Evolutionary conservation across 371 early-diverging fungal species (phyloP).

Genomic region (Actinomortierella wolfii): DNA sequence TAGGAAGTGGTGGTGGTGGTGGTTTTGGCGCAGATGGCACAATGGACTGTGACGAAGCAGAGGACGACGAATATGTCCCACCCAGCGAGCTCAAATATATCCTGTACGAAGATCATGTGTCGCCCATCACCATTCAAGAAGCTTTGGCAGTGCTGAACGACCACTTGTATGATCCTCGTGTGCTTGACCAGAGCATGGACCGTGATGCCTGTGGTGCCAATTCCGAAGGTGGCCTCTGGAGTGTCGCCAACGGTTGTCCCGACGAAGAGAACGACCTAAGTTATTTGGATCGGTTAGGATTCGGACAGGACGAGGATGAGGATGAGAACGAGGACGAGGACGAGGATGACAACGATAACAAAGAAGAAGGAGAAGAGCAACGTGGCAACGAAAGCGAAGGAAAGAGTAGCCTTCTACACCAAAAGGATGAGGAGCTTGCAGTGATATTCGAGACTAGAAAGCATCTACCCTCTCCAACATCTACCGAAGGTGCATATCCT

Average conservation of each 20-base stretch:
- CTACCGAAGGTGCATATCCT: too few relatives aligned
- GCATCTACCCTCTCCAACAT: too few relatives aligned
- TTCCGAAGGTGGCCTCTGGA: background rate
- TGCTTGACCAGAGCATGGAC: slow-evolving; percentile 3
- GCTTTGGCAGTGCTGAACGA: slow-evolving; percentile 30
- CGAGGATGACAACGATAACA: background rate
- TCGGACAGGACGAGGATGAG: background rate
- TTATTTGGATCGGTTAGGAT: too few relatives aligned
- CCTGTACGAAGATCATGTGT: slow-evolving; percentile 41
- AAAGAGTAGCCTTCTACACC: too few relatives aligned
- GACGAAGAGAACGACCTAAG: too few relatives aligned
- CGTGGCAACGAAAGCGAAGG: too few relatives aligned
- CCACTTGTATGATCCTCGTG: slow-evolving; percentile 8
- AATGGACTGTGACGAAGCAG: slow-evolving; percentile 7
- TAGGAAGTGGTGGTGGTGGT: background rate
- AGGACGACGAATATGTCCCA: slow-evolving; percentile 30
- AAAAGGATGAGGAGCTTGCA: too few relatives aligned
- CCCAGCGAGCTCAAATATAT: slow-evolving; percentile 44
- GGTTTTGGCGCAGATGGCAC: background rate
- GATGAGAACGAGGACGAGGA: background rate
- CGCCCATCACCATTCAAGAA: slow-evolving; percentile 22
- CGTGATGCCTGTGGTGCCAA: background rate
- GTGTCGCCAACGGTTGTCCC: too few relatives aligned
- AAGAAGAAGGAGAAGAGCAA: too few relatives aligned
- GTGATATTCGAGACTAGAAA: too few relatives aligned